Conservation (phyloP, 768 basidiomycete species). For the Fomitopsis pulvina region DNA sequence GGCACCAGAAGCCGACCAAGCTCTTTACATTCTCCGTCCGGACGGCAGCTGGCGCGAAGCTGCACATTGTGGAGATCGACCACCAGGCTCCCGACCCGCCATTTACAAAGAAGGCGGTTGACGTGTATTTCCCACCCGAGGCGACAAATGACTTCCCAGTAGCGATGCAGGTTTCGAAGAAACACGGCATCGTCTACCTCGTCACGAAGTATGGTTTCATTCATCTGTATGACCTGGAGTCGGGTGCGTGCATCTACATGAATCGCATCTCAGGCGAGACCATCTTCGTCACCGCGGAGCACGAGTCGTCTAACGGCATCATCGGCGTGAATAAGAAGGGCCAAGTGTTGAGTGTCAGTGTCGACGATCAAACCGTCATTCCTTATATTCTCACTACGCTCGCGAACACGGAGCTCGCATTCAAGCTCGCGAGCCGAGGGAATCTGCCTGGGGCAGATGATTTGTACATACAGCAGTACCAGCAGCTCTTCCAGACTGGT, state of each 20-base stretch:
- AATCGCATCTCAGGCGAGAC: conserved; percentile 99
- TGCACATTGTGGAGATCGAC: conserved; percentile 98
- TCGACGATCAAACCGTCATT: conserved; percentile 94
- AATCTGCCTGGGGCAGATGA: conserved; percentile 98
- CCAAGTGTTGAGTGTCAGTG: conserved; percentile 92
- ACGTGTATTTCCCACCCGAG: conserved; percentile 98
- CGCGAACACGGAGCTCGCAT: conserved; percentile 96
- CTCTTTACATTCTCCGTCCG: conserved; percentile 93
- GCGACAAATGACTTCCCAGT: conserved; percentile 99
- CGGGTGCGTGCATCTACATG: conserved; percentile 98
- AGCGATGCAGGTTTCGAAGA: conserved; percentile 97
- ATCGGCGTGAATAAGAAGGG: conserved; percentile 99
- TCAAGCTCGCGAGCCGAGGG: conserved; percentile 94
- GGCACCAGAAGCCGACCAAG: conserved; percentile 79
- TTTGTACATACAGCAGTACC: conserved; percentile 91
- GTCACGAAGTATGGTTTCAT: conserved; percentile 99
- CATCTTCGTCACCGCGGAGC: conserved; percentile 97
- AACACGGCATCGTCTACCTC: conserved; percentile 94
- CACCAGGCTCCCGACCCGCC: conserved; percentile 88
- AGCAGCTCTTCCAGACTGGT: conserved; percentile 80
- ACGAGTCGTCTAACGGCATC: conserved; percentile 90
- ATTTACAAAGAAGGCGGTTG: conserved; percentile 95
- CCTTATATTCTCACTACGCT: conserved; percentile 91
- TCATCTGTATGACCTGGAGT: conserved; percentile 96
- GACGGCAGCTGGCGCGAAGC: conserved; percentile 97